Percentiles rank a stretch among this genome's conserved stretches.
Conservation (phyloP, 1,139 yeast species). For the Debaryomycetaceae sp. region DNA sequence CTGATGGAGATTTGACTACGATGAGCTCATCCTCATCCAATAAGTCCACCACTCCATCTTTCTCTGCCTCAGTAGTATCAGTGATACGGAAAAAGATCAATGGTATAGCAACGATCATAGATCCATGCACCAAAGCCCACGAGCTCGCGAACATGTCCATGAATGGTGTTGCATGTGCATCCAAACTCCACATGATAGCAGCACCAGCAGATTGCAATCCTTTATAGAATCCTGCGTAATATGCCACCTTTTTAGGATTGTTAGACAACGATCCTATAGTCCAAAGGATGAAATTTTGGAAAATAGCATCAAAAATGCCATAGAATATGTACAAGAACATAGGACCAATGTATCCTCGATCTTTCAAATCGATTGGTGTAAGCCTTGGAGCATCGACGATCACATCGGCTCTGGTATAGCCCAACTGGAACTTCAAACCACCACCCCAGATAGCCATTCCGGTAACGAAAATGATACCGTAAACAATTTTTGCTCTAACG, state of each 20-base stretch:
- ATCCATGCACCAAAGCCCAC: slow-evolving; percentile 55
- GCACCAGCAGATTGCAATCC: slow-evolving; percentile 64
- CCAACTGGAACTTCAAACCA: slow-evolving; percentile 50
- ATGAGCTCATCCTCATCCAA: slow-evolving; percentile 24
- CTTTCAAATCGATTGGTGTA: slow-evolving; percentile 43
- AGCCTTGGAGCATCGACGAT: slow-evolving; percentile 11
- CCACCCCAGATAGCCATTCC: slow-evolving; percentile 61
- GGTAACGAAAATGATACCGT: slow-evolving; percentile 35
- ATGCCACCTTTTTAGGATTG: slow-evolving; percentile 52
- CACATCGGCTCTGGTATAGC: slow-evolving; percentile 41
- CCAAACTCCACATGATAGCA: slow-evolving; percentile 60
- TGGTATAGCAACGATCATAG: slow-evolving; percentile 41
- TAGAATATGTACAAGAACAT: slow-evolving; percentile 60
- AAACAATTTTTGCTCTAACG: slow-evolving; percentile 47
- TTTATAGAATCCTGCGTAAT: slow-evolving; percentile 62
- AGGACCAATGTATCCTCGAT: slow-evolving; percentile 50
- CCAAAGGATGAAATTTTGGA: slow-evolving; percentile 57
- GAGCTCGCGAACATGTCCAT: slow-evolving; percentile 47
- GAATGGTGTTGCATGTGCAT: slow-evolving; percentile 40
- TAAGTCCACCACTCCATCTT: slow-evolving; percentile 30
- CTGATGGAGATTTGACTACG: neutral
- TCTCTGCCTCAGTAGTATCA: slow-evolving; percentile 42
- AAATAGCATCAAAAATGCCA: slow-evolving; percentile 56
- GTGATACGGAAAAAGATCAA: slow-evolving; percentile 39
- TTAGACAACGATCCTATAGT: slow-evolving; percentile 56